Conservation (phyloP, 2,329 filamentous ascomycete genomes). For the Hirsutella minnesotensis region DNA sequence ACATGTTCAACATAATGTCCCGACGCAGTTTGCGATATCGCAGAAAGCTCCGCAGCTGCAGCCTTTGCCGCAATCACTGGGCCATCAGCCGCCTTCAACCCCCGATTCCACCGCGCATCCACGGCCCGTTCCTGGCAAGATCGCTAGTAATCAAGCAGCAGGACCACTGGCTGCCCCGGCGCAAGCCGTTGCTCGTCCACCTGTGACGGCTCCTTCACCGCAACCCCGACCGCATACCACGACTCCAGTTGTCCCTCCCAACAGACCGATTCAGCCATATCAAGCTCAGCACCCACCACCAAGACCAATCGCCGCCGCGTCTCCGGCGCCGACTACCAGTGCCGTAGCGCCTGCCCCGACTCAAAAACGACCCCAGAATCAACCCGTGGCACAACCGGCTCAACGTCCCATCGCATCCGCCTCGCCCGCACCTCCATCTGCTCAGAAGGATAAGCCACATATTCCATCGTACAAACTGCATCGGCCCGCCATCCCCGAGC, state of each 20-base stretch:
- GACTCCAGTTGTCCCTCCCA: conserved; percentile 22
- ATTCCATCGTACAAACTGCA: conserved; percentile 20
- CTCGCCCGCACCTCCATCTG: conserved; percentile 12
- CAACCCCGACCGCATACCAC: conserved; percentile 18
- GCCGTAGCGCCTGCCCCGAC: conserved; percentile 10
- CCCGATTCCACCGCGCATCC: conserved; percentile 4
- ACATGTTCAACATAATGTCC: conserved; percentile 13
- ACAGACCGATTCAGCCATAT: conserved; percentile 19
- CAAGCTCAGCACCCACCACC: conserved; percentile 13
- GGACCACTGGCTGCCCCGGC: conserved; percentile 22
- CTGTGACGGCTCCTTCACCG: conserved; percentile 11
- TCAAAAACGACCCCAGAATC: conserved; percentile 20
- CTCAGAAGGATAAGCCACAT: conserved; percentile 16
- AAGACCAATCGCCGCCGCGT: conserved; percentile 20
- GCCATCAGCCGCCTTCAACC: conserved; percentile 9
- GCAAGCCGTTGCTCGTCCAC: conserved; percentile 19
- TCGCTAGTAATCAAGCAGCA: conserved; percentile 21
- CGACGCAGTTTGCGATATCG: background rate
- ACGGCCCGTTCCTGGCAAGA: conserved; percentile 14
- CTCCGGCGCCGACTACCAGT: conserved; percentile 14
- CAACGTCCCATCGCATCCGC: conserved; percentile 12
- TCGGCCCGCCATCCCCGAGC: conserved; percentile 26
- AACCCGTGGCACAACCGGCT: conserved; percentile 11
- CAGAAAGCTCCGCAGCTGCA: background rate
- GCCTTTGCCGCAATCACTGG: background rate